These are phyloP conservation scores for Porphyridium purpureum DNA, from an alignment of 23 red algal species.

Conservation along the genomic window DNA sequence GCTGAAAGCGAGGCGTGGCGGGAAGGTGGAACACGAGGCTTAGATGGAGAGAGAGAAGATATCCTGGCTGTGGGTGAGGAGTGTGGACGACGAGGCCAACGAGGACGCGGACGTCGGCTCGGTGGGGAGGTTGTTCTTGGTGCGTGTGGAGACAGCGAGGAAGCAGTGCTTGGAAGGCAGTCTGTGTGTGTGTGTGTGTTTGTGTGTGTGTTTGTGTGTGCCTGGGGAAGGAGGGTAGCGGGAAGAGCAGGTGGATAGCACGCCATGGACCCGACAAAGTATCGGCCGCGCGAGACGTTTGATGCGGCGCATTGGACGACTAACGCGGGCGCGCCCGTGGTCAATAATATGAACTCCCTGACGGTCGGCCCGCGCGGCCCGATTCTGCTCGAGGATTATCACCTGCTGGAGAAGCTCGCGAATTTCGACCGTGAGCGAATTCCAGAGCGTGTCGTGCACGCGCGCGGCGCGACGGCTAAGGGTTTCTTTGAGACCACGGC, in stretches of 20 bases:
- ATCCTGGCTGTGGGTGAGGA: no score
- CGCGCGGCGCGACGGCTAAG: slow-evolving; percentile 55
- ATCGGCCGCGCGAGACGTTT: slow-evolving; percentile 13
- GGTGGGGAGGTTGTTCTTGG: no score
- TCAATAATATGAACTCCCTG: slow-evolving; percentile 58
- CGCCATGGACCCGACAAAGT: slow-evolving; percentile 5
- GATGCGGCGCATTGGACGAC: slow-evolving; percentile 22
- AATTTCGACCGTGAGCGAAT: slow-evolving; percentile 93
- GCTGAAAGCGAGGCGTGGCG: no score
- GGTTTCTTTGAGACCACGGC: slow-evolving; percentile 69
- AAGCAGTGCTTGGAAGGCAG: no score
- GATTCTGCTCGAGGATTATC: slow-evolving; percentile 78
- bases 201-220: no score
- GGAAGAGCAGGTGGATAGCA: neutral
- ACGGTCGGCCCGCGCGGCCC: slow-evolving; percentile 77
- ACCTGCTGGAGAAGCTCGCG: slow-evolving; percentile 92
- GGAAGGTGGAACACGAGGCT: no score
- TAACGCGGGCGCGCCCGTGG: slow-evolving; percentile 77
- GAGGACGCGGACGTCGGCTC: no score
- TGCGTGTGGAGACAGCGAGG: no score
- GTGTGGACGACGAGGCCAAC: no score
- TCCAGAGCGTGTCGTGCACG: slow-evolving; percentile 90
- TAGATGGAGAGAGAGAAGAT: no score
- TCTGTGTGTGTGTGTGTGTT: no score
- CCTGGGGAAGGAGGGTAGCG: no score